A percentile compares a stretch with the other conserved stretches of the same genome.
phyloP scores from a whole-genome alignment of 2,329 filamentous ascomycete genomes.

The Verticillium longisporum region DNA sequence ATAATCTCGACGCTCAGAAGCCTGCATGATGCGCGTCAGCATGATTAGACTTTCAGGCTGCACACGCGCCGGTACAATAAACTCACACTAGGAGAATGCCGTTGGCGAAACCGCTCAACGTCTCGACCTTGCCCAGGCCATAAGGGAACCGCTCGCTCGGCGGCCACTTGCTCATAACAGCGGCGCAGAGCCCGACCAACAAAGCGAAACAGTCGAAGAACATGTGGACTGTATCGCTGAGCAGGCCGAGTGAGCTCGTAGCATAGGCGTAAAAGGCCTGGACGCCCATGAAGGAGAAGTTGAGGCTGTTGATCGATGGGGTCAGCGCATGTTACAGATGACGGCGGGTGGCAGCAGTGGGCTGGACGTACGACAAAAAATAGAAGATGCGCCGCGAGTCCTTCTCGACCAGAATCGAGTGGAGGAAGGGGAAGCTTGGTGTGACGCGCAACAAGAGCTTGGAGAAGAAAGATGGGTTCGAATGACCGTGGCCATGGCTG shows the following conservation, averaged over 20 bases:
- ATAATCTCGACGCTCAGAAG: constrained; percentile 94
- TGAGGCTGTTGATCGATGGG: constrained; percentile 52
- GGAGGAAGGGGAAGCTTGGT: constrained; percentile 67
- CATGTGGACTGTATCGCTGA: constrained; percentile 99
- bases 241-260: constrained; percentile 87
- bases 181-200: constrained; percentile 80
- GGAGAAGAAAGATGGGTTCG: constrained; percentile 62
- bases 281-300: constrained; percentile 90
- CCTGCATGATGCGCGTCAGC: constrained; percentile 31
- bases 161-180: constrained; percentile 95
- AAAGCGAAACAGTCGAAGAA: constrained; percentile 96
- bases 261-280: constrained; percentile 92
- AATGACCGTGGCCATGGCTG: constrained; percentile 25
- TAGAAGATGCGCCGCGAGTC: constrained; percentile 96
- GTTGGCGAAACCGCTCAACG: constrained; percentile 91
- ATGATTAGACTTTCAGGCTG: background rate
- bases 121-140: constrained; percentile 95
- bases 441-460: constrained; percentile 63
- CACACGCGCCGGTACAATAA: background rate
- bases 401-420: constrained; percentile 82
- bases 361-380: constrained; percentile 70
- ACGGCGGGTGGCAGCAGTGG: constrained; percentile 2
- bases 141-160: constrained; percentile 85
- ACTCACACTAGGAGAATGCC: constrained; percentile 84
- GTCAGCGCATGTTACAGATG: background rate